phyloP scores from a whole-genome alignment of 768 basidiomycete genomes.

The Macrolepiota fuliginosa region DNA sequence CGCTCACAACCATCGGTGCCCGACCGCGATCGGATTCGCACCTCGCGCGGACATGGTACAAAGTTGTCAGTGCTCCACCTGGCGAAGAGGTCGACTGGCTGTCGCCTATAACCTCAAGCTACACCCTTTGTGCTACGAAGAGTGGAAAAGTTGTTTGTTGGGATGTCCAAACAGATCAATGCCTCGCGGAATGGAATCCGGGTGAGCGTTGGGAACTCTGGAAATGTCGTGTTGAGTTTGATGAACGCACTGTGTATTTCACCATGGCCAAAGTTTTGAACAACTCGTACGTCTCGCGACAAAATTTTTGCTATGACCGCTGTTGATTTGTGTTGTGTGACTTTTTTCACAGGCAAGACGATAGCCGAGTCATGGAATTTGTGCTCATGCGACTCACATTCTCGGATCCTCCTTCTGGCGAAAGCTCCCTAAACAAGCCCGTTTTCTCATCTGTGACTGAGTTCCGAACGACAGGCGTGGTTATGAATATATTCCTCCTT shows the following conservation, averaged over 20 bases:
- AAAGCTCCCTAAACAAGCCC: constrained; percentile 36
- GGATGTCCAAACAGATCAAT: constrained; percentile 62
- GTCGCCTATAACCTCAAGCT: constrained; percentile 72
- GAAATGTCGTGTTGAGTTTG: constrained; percentile 79
- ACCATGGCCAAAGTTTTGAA: constrained; percentile 68
- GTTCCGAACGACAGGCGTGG: constrained; percentile 63
- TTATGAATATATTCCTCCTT: constrained; percentile 77
- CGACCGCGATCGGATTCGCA: not conserved
- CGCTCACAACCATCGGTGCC: not conserved
- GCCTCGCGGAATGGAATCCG: constrained; percentile 70
- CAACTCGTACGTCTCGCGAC: constrained; percentile 38
- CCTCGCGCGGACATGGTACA: constrained; percentile 52
- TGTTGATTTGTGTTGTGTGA: not conserved
- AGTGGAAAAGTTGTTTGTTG: constrained; percentile 75
- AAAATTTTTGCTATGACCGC: not conserved
- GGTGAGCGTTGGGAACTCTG: constrained; percentile 65
- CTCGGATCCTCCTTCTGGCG: constrained; percentile 44
- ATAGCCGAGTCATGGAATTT: constrained; percentile 67
- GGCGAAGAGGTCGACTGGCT: constrained; percentile 74
- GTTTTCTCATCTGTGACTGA: constrained; percentile 57
- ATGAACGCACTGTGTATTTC: constrained; percentile 67
- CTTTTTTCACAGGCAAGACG: constrained; percentile 43
- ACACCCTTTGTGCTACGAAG: constrained; percentile 76
- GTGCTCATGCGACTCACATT: constrained; percentile 68
- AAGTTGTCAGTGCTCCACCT: constrained; percentile 63